Percentiles rank a stretch among this genome's conserved stretches.
phyloP scores from a whole-genome alignment of 305 asterid species.

The Fraxinus floribunda region DNA sequence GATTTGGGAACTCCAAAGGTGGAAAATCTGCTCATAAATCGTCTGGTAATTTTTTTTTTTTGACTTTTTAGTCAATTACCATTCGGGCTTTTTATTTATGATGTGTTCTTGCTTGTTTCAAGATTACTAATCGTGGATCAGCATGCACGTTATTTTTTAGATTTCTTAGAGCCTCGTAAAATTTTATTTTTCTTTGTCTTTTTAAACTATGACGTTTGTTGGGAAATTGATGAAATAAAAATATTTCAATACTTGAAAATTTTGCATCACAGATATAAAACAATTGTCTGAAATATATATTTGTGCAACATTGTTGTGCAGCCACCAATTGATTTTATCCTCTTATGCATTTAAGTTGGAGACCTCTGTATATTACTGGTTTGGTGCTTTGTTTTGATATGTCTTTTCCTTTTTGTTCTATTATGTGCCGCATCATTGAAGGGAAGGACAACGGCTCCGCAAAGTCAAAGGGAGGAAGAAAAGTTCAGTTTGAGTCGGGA shows the following conservation, averaged over 20 bases:
- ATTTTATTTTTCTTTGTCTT: not conserved
- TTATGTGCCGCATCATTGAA: constrained; percentile 34
- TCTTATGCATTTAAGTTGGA: constrained; percentile 5
- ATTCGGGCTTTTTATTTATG: not conserved
- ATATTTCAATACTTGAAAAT: not conserved
- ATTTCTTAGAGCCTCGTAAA: not conserved
- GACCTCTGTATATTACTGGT: not conserved
- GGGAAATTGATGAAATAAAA: not conserved
- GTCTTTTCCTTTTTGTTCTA: not conserved
- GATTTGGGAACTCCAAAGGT: constrained; percentile 28
- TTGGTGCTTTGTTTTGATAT: not conserved
- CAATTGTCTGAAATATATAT: not conserved
- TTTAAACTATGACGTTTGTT: not conserved
- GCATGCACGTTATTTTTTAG: not conserved
- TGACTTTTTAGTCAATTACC: not conserved
- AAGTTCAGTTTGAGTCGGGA: constrained; percentile 65
- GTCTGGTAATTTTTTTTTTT: constrained; percentile 7
- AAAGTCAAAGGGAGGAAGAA: constrained; percentile 59
- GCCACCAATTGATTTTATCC: constrained; percentile 1
- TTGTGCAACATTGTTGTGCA: constrained; percentile 1
- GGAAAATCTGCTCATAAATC: constrained; percentile 30
- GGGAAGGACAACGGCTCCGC: constrained; percentile 51
- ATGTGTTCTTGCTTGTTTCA: not conserved
- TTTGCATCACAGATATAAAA: not conserved
- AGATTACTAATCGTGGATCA: not conserved